Evolutionary conservation across 164 flowering plant genomes (phyloP).

Genomic region (Annona squamosa): DNA sequence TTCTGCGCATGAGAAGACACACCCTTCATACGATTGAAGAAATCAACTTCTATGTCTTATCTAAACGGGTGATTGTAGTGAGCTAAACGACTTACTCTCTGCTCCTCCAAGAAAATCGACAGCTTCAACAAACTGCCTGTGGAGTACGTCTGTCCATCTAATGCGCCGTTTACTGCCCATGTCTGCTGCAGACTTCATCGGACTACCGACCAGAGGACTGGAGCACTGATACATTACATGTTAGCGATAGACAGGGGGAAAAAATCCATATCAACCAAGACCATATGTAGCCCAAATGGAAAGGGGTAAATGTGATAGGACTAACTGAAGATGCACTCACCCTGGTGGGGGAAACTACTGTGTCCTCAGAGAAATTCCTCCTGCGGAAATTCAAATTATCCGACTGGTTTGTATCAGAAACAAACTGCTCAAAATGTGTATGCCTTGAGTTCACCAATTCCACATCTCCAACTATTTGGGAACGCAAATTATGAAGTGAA

Average conservation of each 20-base stretch:
- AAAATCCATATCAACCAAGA: neutral
- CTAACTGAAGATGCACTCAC: neutral
- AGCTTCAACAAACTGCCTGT: constrained; percentile 65
- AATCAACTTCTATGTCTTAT: neutral
- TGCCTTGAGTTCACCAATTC: neutral
- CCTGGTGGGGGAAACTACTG: neutral
- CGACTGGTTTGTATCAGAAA: neutral
- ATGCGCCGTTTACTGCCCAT: constrained; percentile 45
- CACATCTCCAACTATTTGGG: neutral
- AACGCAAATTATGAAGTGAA: neutral
- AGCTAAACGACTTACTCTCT: constrained; percentile 47
- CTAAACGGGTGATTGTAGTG: neutral
- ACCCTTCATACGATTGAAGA: neutral
- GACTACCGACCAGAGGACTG: neutral
- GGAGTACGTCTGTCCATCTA: constrained; percentile 71
- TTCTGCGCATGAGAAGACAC: constrained; percentile 26
- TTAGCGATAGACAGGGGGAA: neutral
- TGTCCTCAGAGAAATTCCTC: neutral
- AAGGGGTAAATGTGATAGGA: neutral
- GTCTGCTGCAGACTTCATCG: constrained; percentile 19
- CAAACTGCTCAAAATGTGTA: neutral
- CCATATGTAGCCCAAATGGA: neutral
- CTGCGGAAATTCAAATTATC: neutral
- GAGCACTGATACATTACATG: neutral
- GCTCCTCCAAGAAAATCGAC: constrained; percentile 67